Conservation (phyloP, 1,139 yeast genomes). For the Pneumocystis canis region DNA sequence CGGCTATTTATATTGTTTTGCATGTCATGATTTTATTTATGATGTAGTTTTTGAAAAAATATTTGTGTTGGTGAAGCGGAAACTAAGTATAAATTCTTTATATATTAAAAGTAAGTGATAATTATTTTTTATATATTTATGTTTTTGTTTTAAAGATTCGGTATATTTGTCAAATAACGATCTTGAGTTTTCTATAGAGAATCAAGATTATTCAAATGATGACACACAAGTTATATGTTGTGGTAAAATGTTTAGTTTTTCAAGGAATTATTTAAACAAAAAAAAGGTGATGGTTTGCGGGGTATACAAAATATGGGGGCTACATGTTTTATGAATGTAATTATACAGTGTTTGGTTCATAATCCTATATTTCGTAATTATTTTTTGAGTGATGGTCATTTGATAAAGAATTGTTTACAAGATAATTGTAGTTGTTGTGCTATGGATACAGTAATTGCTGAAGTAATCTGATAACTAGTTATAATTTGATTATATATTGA, state of each 20-base stretch:
- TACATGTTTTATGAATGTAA: slow-evolving; percentile 88
- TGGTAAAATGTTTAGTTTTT: slow-evolving; percentile 18
- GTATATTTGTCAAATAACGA: not conserved
- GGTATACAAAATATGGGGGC: slow-evolving; percentile 92
- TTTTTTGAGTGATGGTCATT: slow-evolving; percentile 57
- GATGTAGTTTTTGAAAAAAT: slow-evolving; percentile 43
- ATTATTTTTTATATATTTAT: not conserved
- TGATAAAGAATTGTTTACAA: slow-evolving; percentile 20
- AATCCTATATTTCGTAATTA: slow-evolving; percentile 71
- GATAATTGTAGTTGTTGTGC: slow-evolving; percentile 70
- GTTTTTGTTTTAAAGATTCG: not conserved
- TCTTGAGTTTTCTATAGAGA: not conserved
- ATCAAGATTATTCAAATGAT: not conserved
- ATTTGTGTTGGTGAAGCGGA: slow-evolving; percentile 20
- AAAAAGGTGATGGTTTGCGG: slow-evolving; percentile 48
- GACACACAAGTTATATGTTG: slow-evolving; percentile 9
- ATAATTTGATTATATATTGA: slow-evolving; percentile 22
- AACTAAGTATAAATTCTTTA: slow-evolving; percentile 19
- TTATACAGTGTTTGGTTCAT: slow-evolving; percentile 71
- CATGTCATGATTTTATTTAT: slow-evolving; percentile 57
- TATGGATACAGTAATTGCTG: slow-evolving; percentile 58
- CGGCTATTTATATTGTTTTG: slow-evolving; percentile 60
- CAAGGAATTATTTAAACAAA: slow-evolving; percentile 39
- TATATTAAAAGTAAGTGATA: not conserved
- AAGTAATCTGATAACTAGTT: slow-evolving; percentile 13